Conservation (phyloP, 2,329 filamentous ascomycete genomes). For the Claviceps humidiphila region DNA sequence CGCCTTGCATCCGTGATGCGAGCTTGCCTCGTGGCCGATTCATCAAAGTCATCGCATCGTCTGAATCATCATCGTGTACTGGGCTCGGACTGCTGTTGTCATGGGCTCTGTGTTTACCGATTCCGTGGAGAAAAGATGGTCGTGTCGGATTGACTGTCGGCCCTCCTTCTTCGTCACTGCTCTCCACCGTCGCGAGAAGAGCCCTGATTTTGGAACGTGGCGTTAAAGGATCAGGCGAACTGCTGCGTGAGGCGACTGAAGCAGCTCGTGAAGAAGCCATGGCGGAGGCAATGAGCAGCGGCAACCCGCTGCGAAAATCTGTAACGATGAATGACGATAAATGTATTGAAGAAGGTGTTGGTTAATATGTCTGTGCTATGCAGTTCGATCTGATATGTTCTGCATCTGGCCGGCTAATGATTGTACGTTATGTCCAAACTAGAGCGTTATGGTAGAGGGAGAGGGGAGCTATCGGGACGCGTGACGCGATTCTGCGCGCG, state of each 20-base stretch:
- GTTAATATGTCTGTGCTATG: background rate
- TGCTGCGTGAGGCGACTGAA: slow-evolving; percentile 29
- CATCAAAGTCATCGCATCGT: slow-evolving; percentile 24
- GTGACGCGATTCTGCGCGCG: slow-evolving; percentile 15
- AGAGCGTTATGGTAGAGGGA: slow-evolving; percentile 1
- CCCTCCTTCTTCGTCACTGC: slow-evolving; percentile 33
- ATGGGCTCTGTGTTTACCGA: background rate
- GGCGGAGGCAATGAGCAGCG: slow-evolving; percentile 2
- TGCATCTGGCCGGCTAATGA: background rate
- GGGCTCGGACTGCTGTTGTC: background rate
- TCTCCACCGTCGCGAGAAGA: slow-evolving; percentile 36
- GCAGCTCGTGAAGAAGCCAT: slow-evolving; percentile 38
- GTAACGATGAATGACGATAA: background rate
- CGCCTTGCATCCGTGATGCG: slow-evolving; percentile 47
- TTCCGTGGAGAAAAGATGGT: slow-evolving; percentile 1
- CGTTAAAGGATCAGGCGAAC: slow-evolving; percentile 31
- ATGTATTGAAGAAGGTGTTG: background rate
- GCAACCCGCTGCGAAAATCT: background rate
- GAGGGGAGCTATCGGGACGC: slow-evolving; percentile 17
- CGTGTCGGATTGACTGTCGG: slow-evolving; percentile 6
- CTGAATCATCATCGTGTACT: slow-evolving; percentile 29
- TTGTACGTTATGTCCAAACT: no score
- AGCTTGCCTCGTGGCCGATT: slow-evolving; percentile 46
- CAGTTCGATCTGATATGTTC: background rate
- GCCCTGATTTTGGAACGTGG: slow-evolving; percentile 43